Conservation (phyloP, 2,329 filamentous ascomycete genomes). For the Myriangium duriaei region DNA sequence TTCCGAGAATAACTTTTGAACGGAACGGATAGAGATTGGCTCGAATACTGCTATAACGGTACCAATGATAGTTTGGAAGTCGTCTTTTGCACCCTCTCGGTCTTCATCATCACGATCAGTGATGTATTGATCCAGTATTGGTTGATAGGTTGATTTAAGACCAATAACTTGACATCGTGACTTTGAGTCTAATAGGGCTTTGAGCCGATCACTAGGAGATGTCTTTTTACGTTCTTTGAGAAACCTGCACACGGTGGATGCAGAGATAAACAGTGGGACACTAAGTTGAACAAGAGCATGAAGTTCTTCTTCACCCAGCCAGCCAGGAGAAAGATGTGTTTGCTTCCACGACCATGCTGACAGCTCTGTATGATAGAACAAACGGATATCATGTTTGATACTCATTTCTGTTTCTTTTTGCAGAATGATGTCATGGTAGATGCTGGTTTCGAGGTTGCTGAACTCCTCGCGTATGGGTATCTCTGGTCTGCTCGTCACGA, state of each 20-base stretch:
- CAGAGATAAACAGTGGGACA: constrained; percentile 26
- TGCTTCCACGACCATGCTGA: neutral
- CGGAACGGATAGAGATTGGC: no score
- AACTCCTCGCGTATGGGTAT: constrained; percentile 29
- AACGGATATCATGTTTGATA: constrained; percentile 27
- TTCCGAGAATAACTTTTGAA: constrained; percentile 18
- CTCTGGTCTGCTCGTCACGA: constrained; percentile 34
- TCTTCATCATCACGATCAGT: constrained; percentile 14
- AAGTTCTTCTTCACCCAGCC: constrained; percentile 20
- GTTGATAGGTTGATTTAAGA: constrained; percentile 19
- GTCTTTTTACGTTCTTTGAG: neutral
- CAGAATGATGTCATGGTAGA: constrained; percentile 23
- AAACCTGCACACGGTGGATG: constrained; percentile 20
- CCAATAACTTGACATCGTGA: no score
- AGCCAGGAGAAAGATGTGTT: no score
- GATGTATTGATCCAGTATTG: no score
- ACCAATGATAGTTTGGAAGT: constrained; percentile 8
- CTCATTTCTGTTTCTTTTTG: constrained; percentile 23
- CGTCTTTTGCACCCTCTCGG: constrained; percentile 14
- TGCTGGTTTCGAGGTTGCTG: constrained; percentile 16
- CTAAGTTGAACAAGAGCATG: constrained; percentile 20
- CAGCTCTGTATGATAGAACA: no score
- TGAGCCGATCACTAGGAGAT: constrained; percentile 12
- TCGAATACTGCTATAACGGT: constrained; percentile 7
- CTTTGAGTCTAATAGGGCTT: no score